phyloP scores from a whole-genome alignment of 2,329 filamentous ascomycete genomes.

The Dactylellina drechsleri region DNA sequence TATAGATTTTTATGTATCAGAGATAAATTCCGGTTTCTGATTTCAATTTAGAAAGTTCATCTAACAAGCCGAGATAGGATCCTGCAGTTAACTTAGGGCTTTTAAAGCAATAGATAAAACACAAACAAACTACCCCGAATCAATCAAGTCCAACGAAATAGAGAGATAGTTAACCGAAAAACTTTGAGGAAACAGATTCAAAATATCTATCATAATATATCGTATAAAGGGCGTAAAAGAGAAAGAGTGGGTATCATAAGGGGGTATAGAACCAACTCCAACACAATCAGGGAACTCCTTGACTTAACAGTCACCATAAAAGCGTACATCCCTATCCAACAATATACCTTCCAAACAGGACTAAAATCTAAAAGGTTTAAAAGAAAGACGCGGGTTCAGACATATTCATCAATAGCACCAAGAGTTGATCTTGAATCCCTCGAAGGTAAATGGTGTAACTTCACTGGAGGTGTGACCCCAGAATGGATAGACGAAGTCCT shows the following conservation, averaged over 20 bases:
- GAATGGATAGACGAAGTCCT: constrained; percentile 21
- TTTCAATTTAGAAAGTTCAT: no score
- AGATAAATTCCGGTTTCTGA: no score
- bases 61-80: no score
- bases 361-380: no score
- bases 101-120: no score
- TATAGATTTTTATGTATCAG: no score
- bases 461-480: constrained; percentile 2
- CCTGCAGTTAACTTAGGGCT: no score
- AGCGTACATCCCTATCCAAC: background rate
- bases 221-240: background rate
- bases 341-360: background rate
- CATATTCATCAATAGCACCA: constrained; percentile 37
- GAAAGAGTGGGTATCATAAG: background rate
- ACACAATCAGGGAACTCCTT: constrained; percentile 1
- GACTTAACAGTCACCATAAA: background rate
- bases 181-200: no score
- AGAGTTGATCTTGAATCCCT: constrained; percentile 30
- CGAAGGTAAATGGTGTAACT: constrained; percentile 18
- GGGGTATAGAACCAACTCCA: background rate
- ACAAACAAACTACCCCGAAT: no score
- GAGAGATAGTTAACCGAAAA: no score
- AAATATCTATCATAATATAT: background rate
- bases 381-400: background rate
- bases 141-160: no score